phyloP scores from a whole-genome alignment of 208 protist species.

The Leishmania guyanensis region DNA sequence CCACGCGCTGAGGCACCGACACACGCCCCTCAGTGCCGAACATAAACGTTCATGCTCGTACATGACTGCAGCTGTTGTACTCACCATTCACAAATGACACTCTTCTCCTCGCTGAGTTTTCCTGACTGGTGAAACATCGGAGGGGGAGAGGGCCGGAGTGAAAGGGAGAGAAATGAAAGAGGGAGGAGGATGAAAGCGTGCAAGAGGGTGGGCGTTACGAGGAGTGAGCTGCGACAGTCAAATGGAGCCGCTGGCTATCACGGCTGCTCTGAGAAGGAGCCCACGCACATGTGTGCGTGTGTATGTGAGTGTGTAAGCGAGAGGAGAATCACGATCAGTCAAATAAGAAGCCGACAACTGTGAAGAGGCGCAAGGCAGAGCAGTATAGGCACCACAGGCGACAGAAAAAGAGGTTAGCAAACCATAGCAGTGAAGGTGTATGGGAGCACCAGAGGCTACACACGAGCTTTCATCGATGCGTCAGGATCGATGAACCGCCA shows the following conservation, averaged over 20 bases:
- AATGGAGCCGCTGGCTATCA: neutral
- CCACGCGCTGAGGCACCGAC: neutral
- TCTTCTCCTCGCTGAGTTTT: neutral
- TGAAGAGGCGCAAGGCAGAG: no score
- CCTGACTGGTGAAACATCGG: neutral
- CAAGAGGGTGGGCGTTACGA: no score
- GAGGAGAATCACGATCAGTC: neutral
- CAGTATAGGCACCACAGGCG: no score
- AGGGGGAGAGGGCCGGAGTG: neutral
- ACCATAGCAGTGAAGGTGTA: neutral
- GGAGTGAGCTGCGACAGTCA: no score
- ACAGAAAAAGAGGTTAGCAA: neutral
- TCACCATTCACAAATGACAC: neutral
- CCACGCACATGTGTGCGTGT: neutral
- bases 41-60: neutral
- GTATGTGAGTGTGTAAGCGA: neutral
- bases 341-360: neutral
- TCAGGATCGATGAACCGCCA: neutral
- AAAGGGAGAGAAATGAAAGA: no score
- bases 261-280: neutral
- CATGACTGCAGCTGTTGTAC: neutral
- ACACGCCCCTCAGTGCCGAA: neutral
- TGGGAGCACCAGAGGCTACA: neutral
- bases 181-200: no score
- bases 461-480: neutral